These are phyloP conservation scores for Rhodomyrtus tomentosa DNA, from an alignment of 345 rosid species.

Conservation along the genomic window DNA sequence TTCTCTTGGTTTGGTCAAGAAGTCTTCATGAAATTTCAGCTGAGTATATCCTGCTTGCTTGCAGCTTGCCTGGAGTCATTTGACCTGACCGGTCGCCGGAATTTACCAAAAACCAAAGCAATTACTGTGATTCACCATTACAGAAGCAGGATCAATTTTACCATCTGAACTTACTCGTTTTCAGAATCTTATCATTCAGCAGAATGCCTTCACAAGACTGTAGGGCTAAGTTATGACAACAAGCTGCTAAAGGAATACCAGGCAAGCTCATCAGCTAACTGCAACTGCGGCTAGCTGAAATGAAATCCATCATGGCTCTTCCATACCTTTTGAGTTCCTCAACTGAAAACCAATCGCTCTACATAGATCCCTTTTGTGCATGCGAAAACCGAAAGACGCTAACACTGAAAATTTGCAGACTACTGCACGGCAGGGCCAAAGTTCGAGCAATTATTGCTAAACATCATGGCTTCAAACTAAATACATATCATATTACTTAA, in stretches of 20 bases:
- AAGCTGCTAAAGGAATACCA: background rate
- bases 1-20: background rate
- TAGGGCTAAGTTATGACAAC: background rate
- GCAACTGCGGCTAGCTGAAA: background rate
- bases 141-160: no score
- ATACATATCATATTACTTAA: no score
- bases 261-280: background rate
- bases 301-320: background rate
- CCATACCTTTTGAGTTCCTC: background rate
- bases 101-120: no score
- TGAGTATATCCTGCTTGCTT: background rate
- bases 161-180: no score
- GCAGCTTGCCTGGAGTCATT: background rate
- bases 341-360: background rate
- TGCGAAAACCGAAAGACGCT: background rate
- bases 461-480: no score
- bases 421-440: no score
- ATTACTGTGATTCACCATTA: no score
- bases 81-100: no score
- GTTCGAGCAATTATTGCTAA: no score
- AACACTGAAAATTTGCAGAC: background rate
- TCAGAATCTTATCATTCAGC: no score
- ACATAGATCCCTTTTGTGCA: background rate
- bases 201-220: background rate
- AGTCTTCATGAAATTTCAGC: background rate